phyloP scores from a whole-genome alignment of 2,329 filamentous ascomycete species.

The Aspergillus sojae region DNA sequence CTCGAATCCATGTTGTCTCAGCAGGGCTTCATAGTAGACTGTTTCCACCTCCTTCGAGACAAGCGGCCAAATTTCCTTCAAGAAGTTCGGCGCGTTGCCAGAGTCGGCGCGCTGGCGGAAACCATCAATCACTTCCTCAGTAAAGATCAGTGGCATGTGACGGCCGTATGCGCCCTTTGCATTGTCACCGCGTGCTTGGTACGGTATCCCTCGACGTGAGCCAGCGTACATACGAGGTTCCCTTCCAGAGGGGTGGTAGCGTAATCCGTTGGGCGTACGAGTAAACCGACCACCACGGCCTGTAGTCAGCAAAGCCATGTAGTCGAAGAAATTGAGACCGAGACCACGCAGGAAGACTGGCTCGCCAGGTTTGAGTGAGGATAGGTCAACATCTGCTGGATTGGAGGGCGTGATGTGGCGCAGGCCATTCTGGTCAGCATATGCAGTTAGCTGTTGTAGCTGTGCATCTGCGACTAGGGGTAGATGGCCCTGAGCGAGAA shows the following conservation, averaged over 20 bases:
- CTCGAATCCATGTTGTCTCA: background rate
- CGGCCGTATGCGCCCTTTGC: background rate
- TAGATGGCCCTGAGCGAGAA: constrained; percentile 1
- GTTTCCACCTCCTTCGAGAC: constrained; percentile 1
- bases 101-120: background rate
- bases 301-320: background rate
- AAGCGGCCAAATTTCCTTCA: background rate
- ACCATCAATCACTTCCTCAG: background rate
- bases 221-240: background rate
- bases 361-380: background rate
- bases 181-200: background rate
- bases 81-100: background rate
- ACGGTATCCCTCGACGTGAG: background rate
- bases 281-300: background rate
- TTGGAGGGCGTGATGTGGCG: background rate
- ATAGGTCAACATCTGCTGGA: constrained; percentile 5
- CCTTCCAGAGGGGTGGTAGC: background rate
- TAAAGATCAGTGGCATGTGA: background rate
- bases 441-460: background rate
- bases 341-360: constrained; percentile 4
- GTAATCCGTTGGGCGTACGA: background rate
- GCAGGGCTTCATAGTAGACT: background rate
- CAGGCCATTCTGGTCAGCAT: background rate
- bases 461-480: background rate
- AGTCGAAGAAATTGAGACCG: constrained; percentile 8